Evolutionary conservation across 2,329 filamentous ascomycete genomes (phyloP).

Genomic region (Thelonectria blattea): DNA sequence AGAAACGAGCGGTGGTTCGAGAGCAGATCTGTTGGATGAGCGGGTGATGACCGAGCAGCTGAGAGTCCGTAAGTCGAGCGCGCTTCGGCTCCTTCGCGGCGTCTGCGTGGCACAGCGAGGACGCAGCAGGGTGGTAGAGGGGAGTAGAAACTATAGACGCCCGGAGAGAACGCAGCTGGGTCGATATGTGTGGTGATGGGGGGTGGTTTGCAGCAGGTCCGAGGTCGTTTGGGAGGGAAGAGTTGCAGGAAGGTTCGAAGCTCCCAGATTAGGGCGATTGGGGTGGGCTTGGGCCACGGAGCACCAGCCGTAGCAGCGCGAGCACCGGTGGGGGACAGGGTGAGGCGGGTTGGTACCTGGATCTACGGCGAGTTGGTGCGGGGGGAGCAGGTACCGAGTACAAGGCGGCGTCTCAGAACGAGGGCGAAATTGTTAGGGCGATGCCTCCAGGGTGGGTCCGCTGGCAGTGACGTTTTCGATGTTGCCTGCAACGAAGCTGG

Average conservation of each 20-base stretch:
- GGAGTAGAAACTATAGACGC: conserved; percentile 4
- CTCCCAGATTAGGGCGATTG: conserved; percentile 38
- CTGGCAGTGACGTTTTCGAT: conserved; percentile 45
- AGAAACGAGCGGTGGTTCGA: conserved; percentile 5
- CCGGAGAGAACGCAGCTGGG: conserved; percentile 9
- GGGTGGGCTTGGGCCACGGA: conserved; percentile 27
- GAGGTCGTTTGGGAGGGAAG: conserved; percentile 28
- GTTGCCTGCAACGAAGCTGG: conserved; percentile 37
- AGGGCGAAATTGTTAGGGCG: conserved; percentile 26
- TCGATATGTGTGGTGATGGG: conserved; percentile 17
- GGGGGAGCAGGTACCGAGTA: conserved; percentile 9
- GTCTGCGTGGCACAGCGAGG: conserved; percentile 21
- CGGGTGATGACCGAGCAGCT: conserved; percentile 29
- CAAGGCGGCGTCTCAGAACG: conserved; percentile 5
- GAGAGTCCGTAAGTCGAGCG: conserved; percentile 33
- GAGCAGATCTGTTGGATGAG: conserved; percentile 23
- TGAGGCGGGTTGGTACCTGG: conserved; percentile 9
- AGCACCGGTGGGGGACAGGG: conserved; percentile 10
- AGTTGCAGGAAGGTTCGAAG: conserved; percentile 42
- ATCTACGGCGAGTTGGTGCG: background rate
- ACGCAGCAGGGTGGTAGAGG: conserved; percentile 2
- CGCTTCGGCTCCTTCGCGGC: conserved; percentile 36
- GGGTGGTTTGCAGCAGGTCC: conserved; percentile 18
- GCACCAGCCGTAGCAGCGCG: conserved; percentile 19
- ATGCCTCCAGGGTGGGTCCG: conserved; percentile 27